Evolutionary conservation across 2,329 filamentous ascomycete species (phyloP).

Genomic region (Ploettnerulaceae sp.): DNA sequence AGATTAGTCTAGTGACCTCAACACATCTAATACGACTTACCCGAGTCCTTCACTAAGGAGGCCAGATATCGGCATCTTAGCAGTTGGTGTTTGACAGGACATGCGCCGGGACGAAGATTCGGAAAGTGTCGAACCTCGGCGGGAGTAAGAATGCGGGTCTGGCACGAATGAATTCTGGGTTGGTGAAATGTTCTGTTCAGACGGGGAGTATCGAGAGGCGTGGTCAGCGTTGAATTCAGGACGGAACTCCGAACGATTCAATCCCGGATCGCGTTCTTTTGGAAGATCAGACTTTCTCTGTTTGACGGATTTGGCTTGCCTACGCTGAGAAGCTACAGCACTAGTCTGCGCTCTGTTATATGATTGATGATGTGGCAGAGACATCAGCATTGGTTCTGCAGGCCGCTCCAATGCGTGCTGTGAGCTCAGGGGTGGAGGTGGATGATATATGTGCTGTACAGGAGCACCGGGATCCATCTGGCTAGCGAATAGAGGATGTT

Average conservation of each 20-base stretch:
- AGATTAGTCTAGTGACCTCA: conserved; percentile 11
- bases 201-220: conserved; percentile 3
- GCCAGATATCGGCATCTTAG: conserved; percentile 22
- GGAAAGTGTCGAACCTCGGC: conserved; percentile 3
- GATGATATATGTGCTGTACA: conserved; percentile 16
- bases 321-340: conserved; percentile 12
- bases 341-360: not conserved
- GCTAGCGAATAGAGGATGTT: conserved; percentile 13
- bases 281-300: conserved; percentile 18
- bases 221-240: no score
- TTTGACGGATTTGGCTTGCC: conserved; percentile 21
- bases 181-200: not conserved
- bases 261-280: conserved; percentile 11
- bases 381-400: conserved; percentile 8
- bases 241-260: conserved; percentile 4
- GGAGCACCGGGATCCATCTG: conserved; percentile 15
- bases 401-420: conserved; percentile 9
- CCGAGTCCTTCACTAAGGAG: conserved; percentile 21
- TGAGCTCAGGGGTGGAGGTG: conserved; percentile 11
- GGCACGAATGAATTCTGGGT: conserved; percentile 1
- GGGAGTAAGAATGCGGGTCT: not conserved
- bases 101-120: conserved; percentile 5
- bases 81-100: conserved; percentile 9
- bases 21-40: conserved; percentile 4
- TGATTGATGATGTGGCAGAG: conserved; percentile 1